Evolutionary conservation across 2,329 filamentous ascomycete genomes (phyloP).

Genomic region (Aspergillus ochraceus): DNA sequence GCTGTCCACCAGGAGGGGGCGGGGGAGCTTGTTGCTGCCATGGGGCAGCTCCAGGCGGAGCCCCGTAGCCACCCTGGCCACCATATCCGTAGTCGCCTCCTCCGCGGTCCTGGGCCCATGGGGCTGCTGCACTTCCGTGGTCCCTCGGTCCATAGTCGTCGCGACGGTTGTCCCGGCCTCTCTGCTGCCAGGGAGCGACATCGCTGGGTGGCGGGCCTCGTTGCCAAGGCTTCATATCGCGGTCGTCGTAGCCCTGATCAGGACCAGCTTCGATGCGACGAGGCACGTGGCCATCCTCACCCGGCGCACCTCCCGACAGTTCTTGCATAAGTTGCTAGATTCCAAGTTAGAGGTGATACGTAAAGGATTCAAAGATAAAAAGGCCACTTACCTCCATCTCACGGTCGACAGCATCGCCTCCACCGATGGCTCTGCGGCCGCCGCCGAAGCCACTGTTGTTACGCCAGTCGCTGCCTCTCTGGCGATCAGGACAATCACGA

Average conservation of each 20-base stretch:
- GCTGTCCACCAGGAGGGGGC: conserved; percentile 40
- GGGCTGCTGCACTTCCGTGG: conserved; percentile 33
- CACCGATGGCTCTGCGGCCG: conserved; percentile 65
- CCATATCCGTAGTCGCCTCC: conserved; percentile 46
- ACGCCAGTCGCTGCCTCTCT: conserved; percentile 88
- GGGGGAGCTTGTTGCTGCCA: conserved; percentile 62
- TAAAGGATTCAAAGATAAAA: neutral
- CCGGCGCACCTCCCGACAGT: conserved; percentile 71
- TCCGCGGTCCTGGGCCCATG: conserved; percentile 44
- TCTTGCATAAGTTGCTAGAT: conserved; percentile 93
- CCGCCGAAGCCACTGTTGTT: conserved; percentile 61
- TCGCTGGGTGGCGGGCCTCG: conserved; percentile 73
- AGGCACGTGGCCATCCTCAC: conserved; percentile 59
- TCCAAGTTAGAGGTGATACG: conserved; percentile 41
- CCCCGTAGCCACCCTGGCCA: conserved; percentile 37
- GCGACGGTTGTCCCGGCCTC: conserved; percentile 56
- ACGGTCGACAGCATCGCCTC: conserved; percentile 82
- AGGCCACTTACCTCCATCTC: conserved; percentile 81
- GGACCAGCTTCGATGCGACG: conserved; percentile 86
- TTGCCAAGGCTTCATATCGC: conserved; percentile 80
- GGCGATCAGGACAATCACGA: conserved; percentile 92
- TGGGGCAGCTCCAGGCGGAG: conserved; percentile 53
- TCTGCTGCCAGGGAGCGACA: conserved; percentile 74
- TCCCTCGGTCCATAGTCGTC: conserved; percentile 48
- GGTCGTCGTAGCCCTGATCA: conserved; percentile 51